Evolutionary conservation across 2,329 filamentous ascomycete genomes (phyloP).

Genomic region (Pseudogymnoascus pannorum): DNA sequence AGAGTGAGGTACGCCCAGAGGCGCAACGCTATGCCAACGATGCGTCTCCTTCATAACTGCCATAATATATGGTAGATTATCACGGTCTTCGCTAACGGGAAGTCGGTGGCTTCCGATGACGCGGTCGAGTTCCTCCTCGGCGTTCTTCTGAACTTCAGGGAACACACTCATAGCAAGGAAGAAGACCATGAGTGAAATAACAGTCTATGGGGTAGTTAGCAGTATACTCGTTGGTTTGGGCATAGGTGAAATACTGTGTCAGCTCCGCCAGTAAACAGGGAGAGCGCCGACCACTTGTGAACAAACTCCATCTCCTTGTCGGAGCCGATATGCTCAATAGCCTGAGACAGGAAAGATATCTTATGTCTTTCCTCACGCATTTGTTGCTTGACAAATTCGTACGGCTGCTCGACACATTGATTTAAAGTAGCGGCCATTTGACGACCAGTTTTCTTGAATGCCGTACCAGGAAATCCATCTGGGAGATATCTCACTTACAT

Average conservation of each 20-base stretch:
- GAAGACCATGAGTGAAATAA: constrained; percentile 31
- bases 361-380: constrained; percentile 28
- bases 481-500: constrained; percentile 33
- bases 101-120: constrained; percentile 39
- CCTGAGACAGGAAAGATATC: constrained; percentile 35
- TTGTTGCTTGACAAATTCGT: constrained; percentile 36
- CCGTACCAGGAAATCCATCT: constrained; percentile 38
- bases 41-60: constrained; percentile 38
- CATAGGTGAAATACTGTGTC: constrained; percentile 30
- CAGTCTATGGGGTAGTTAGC: constrained; percentile 29
- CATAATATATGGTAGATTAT: constrained; percentile 36
- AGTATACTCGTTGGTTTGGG: constrained; percentile 33
- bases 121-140: constrained; percentile 38
- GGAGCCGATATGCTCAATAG: constrained; percentile 29
- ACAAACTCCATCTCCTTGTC: constrained; percentile 29
- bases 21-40: constrained; percentile 38
- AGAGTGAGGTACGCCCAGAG: constrained; percentile 45
- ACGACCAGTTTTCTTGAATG: constrained; percentile 36
- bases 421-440: constrained; percentile 29
- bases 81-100: constrained; percentile 38
- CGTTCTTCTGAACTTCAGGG: constrained; percentile 39
- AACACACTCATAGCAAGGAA: constrained; percentile 37
- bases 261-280: constrained; percentile 36
- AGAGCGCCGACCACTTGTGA: constrained; percentile 36
- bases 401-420: constrained; percentile 33